Base-by-base conservation (phyloP, 345 rosid species). In the Moricandia arvensis region DNA sequence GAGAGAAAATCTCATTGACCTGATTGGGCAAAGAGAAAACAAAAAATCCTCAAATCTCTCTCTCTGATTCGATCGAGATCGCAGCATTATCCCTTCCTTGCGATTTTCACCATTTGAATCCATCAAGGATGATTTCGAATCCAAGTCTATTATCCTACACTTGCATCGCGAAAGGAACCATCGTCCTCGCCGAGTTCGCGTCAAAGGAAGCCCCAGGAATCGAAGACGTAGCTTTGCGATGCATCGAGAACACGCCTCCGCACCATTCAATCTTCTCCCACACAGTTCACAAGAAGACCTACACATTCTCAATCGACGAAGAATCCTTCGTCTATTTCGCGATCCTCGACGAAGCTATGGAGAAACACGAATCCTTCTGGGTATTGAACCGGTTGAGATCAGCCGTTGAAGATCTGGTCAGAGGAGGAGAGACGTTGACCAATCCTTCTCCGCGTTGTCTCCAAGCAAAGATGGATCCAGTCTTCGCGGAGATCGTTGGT, bases 211-310 rank as follows among this genome's bases (percentile, higher is more conserved):
- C 89, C 38, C 75, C 86, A 15, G 92, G 83, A 26, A 85, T 95
- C 72, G 86, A 75, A 73, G 66, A 71, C 16, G 45, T 88, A 43
- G 97, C 88, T 11, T 75, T 66, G 17, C 21, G 77, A 82, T 95
- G 97, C 85, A 80, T 92, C 68, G 84, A 84, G 66, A 81, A 73
- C 26, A 72, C 97, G 66, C 99, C 99, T 29, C 85, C 80, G 0
- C 66, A 83, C 74, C 99, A 95, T 85, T 83, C 93, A 7, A 34
- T 74, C 61, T 95, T 92, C 80, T 88, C 90, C 34, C 97, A 92
- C 29, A 89, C 99, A 13, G 80, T 72, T 61, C 68, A 76, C 30
- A 53, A 79, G 15, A 83, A 82, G 72, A 86, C 88, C 29, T 87
- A 89, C 77, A 80, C 88, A 2, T 91, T 86, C 86, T 74, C 89